Base-by-base conservation (phyloP, 768 basidiomycete genomes). In the Naganishia vaughanmartiniae region DNA sequence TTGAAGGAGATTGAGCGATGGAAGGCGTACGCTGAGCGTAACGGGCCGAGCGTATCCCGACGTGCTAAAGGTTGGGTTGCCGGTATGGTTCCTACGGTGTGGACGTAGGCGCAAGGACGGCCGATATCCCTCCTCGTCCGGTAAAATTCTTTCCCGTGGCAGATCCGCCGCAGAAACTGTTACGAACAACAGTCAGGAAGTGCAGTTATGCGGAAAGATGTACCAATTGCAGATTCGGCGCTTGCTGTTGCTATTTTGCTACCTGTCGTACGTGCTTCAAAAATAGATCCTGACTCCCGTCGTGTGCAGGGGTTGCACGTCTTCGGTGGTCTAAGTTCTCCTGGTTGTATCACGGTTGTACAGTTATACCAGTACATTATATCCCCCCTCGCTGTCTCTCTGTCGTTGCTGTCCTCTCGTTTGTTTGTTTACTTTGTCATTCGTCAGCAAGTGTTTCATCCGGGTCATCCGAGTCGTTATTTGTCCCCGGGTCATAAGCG, bases 1-100 rank as follows among this genome's bases (percentile, higher is more conserved):
- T 85, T 84, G 75, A 81, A 83, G 31, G 92, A 94, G 83, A 83
- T 94, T 36, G 81, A 82, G 33, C 82, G 88, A 53, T 94, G 92
- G 92, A 69, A 54, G 56, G 45, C 17, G 46, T 69, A 69, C 24
- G 68, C 68, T 26, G n/a, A 45, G 39, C 60, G 39, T 42, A 26
- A n/a, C 2, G 24, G 60, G 33, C 34, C 19, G 15, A 17, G 33
- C n/a, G 42, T 4, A 30, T 19, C 24, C 12, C 24, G 42, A 26
- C 26, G 42, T 26, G 36, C 10, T 24, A 45, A 30, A 33, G 54
- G 60, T 1, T 63, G 60, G 60, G 36, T 42, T 24, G 30, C 36
- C 12, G 60, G 60, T 24, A 26, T 63, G 60, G 21, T 63, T 34
- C 24, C n/a, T 15, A 42, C n/a, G 6, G 39, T 45, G 6, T 45